Evolutionary conservation across 768 basidiomycete species (phyloP), one percentile per base, ranked within the genome.

Genomic region (Suillus brevipes): DNA sequence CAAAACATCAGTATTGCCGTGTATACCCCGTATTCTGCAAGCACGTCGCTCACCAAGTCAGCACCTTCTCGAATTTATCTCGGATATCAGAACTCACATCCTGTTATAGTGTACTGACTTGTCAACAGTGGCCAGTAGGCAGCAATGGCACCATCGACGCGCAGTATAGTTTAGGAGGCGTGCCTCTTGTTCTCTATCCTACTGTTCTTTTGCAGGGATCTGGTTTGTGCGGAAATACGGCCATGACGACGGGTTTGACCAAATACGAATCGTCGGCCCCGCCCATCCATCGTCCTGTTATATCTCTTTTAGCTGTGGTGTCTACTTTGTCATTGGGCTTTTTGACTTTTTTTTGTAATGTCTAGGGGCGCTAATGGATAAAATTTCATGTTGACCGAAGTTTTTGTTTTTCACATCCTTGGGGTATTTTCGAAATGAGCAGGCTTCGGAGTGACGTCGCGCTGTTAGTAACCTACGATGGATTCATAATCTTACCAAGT

Each of bases 41-140:
- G 80, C 49, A 83, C 84, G 3, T 79, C 85, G 6, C 80, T 84
- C 38, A 83, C 82, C 37, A 85, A 91, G 89, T 89, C 69, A 64
- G 87, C 76, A 13, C 18, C 37, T 12, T 63, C 61, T 43, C 49
- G 47, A n/a, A 45, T 36, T 55, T 25, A 42, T 40, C 42, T 60
- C 7, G 31, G 25, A 57, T 3, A 40, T n/a, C 25, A 68, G 40
- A 66, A 37, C 31, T 65, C 34, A 56, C 37, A 61, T 34, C 60
- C n/a, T 64, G 40, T 23, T 45, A 13, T 66, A 90, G 89, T 67
- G 78, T 91, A 61, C 71, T 92, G 25, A 84, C 84, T 3, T 93
- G 91, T 74, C 73, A 76, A 43, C 87, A 90, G 74, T 88, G 85
- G 81, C 85, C 82, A 23, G 86, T 91, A 9, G 91, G 89, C 36